phyloP scores from a whole-genome alignment of 305 asterid species.

The Caryopteris hybrid region DNA sequence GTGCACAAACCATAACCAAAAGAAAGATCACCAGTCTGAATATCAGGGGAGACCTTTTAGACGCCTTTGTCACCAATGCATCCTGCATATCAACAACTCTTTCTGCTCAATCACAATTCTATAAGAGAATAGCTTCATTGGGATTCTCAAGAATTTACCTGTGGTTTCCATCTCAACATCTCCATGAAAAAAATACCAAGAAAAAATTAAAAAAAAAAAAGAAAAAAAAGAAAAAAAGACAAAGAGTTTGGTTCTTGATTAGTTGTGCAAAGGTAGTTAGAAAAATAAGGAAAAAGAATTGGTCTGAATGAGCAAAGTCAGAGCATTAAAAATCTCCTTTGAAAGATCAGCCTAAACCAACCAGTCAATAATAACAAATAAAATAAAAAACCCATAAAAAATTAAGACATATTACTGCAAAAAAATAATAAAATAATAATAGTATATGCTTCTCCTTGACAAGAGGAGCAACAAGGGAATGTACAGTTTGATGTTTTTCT shows the following conservation, averaged over 20 bases:
- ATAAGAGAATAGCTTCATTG: not conserved
- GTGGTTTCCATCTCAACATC: conserved; percentile 27
- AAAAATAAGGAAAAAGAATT: conserved; percentile 38
- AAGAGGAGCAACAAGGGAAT: too few species aligned
- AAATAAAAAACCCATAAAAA: too few species aligned
- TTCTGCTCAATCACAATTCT: not conserved
- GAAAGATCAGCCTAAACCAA: too few species aligned
- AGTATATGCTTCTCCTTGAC: too few species aligned
- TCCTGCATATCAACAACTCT: conserved; percentile 29
- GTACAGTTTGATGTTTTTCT: too few species aligned
- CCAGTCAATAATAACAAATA: too few species aligned
- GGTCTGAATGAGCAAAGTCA: conserved; percentile 21
- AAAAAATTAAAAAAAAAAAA: not conserved
- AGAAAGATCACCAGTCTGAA: conserved; percentile 42
- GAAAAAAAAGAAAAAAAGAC: not conserved
- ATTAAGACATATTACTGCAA: too few species aligned
- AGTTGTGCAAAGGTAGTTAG: conserved; percentile 16
- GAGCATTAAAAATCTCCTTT: too few species aligned
- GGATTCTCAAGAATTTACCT: conserved; percentile 19
- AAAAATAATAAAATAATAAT: too few species aligned
- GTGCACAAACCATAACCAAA: conserved; percentile 43
- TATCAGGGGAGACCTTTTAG: conserved; percentile 50
- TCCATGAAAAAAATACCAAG: conserved; percentile 18
- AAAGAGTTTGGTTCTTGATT: not conserved
- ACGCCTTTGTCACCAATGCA: conserved; percentile 28